These are phyloP conservation scores for Wallacemonas collosoma DNA, from an alignment of 208 protist genomes.

Conservation along the genomic window DNA sequence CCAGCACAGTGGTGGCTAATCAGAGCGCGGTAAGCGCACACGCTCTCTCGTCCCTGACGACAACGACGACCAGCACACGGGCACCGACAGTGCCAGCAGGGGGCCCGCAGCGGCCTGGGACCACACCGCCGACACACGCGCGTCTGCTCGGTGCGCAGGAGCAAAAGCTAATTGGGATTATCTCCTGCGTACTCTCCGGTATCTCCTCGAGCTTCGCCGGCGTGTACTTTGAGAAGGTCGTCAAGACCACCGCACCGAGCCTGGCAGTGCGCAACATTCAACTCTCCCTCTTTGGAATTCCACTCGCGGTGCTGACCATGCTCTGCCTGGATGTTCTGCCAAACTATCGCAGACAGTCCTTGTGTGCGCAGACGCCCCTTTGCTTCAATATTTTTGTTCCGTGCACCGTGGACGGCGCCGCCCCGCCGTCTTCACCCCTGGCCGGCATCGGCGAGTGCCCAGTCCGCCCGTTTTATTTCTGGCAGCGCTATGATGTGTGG, in stretches of 20 bases:
- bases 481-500: slow-evolving; percentile 54
- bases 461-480: slow-evolving; percentile 59
- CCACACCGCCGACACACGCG: background rate
- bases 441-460: slow-evolving; percentile 14
- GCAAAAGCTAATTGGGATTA: slow-evolving; percentile 47
- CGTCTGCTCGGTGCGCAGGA: slow-evolving; percentile 3
- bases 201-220: slow-evolving; percentile 77
- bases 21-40: too few species aligned
- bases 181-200: slow-evolving; percentile 58
- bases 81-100: too few species aligned
- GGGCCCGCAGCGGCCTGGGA: too few species aligned
- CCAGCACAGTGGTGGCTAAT: too few species aligned
- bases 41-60: background rate
- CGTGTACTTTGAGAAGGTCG: slow-evolving; percentile 88
- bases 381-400: slow-evolving; percentile 40
- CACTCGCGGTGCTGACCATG: slow-evolving; percentile 58
- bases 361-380: slow-evolving; percentile 23
- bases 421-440: background rate
- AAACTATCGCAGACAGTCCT: slow-evolving; percentile 21
- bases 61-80: background rate
- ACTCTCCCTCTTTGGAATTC: slow-evolving; percentile 76
- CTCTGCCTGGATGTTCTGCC: slow-evolving; percentile 65
- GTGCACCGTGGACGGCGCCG: background rate
- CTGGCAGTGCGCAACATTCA: slow-evolving; percentile 85
- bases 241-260: slow-evolving; percentile 68